Evolutionary conservation across 257 asterid species (phyloP), one percentile per base, ranked within the genome.

Genomic region (Marsdenia floribunda): DNA sequence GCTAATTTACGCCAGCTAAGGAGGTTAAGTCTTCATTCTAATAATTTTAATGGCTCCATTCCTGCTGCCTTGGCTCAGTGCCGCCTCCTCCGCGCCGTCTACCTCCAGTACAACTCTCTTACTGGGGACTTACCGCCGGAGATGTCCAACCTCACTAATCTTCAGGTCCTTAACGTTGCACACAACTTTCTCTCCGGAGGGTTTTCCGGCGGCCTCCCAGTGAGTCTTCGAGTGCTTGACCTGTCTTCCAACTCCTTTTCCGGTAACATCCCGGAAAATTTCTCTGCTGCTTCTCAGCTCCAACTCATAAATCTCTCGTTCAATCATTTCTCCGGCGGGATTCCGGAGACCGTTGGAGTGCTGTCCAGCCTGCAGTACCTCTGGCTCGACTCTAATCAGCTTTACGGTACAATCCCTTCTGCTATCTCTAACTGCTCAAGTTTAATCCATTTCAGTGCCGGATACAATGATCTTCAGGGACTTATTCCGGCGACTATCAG

Each of bases 401-500:
- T 92, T 21, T 77, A 76, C 59, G 95, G 97, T 3, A 92, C 97
- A 3, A 83, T 92, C 67, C 93, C 96, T 3, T 90, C 97, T 10
- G 92, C 96, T 49, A 75, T 92, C 8, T 83, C 92, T 6, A 92
- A 90, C 86, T 92, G 96, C 61, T 83, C 93, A 46, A 78, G 93
- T 65, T 85, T 92, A 38, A 73, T 92, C 64, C 91, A 89, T 61
- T 29, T 92, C 82, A 87, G 92, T 66, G 93, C 90, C 76, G 96
- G 88, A 37, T 80, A 76, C 40, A 92, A 92, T 47, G 71, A 46
- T 73, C 87, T 92, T 11, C 85, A 89, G 76, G 97, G 96, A 29
- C 87, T 85, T 4, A 80, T 92, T 64, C 97, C 97, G 83, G 85
- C 90, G 75, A 83, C 90, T 3, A 76, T 90, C 24, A 90, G 96